Conservation (phyloP, 2,329 filamentous ascomycete genomes). For the Fusarium dimerum region DNA sequence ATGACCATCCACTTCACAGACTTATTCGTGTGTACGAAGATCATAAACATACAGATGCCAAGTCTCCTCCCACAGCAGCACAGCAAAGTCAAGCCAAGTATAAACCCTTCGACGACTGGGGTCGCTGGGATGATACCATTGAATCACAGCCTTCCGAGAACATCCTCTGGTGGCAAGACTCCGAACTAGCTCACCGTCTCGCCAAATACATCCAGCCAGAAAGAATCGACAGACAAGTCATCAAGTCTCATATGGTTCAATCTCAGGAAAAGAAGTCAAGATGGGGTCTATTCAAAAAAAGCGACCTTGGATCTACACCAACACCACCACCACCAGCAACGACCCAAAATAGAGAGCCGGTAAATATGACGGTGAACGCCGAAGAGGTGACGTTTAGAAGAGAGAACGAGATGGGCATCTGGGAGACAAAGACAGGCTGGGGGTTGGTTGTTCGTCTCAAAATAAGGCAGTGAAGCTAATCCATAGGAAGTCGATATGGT, state of each 20-base stretch:
- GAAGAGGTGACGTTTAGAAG: slow-evolving; percentile 53
- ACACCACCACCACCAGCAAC: slow-evolving; percentile 1
- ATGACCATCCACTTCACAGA: slow-evolving; percentile 30
- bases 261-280: slow-evolving; percentile 36
- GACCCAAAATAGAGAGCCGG: slow-evolving; percentile 22
- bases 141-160: slow-evolving; percentile 1
- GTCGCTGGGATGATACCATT: slow-evolving; percentile 39
- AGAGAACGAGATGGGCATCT: slow-evolving; percentile 53
- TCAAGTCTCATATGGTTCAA: slow-evolving; percentile 34
- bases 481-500: background rate
- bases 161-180: slow-evolving; percentile 50
- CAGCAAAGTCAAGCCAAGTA: background rate
- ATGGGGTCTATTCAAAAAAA: slow-evolving; percentile 37
- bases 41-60: slow-evolving; percentile 12
- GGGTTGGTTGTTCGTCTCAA: slow-evolving; percentile 47
- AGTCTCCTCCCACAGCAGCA: background rate
- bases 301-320: slow-evolving; percentile 14
- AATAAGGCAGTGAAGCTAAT: slow-evolving; percentile 6
- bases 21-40: slow-evolving; percentile 34
- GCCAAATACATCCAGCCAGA: slow-evolving; percentile 45
- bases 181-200: slow-evolving; percentile 46
- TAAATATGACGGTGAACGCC: slow-evolving; percentile 43
- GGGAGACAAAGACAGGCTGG: slow-evolving; percentile 52
- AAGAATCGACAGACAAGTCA: slow-evolving; percentile 27
- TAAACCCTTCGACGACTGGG: slow-evolving; percentile 48